phyloP scores from a whole-genome alignment of 2,329 filamentous ascomycete genomes.

The Aspergillus cejpii region DNA sequence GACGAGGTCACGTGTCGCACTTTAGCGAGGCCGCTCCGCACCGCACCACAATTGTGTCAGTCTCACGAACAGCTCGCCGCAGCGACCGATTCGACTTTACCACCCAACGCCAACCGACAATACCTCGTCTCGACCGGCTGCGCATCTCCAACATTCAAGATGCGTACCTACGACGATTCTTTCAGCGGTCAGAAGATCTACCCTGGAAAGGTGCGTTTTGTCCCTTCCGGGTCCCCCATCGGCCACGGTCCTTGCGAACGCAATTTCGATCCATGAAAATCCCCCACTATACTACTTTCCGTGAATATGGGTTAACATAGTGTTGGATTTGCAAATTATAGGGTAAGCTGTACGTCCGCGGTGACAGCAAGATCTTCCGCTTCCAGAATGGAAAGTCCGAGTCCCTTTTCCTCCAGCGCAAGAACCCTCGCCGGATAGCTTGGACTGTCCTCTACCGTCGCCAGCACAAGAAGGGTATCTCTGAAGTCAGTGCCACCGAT shows the following conservation, averaged over 20 bases:
- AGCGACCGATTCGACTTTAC: constrained; percentile 39
- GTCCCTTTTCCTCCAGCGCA: constrained; percentile 99
- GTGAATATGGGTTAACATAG: constrained; percentile 23
- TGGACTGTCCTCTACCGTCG: constrained; percentile 98
- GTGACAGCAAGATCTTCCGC: constrained; percentile 99
- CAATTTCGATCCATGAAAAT: not conserved
- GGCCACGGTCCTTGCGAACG: not conserved
- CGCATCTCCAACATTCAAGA: constrained; percentile 51
- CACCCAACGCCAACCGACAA: constrained; percentile 41
- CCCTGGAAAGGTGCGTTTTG: constrained; percentile 64
- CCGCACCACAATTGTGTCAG: constrained; percentile 39
- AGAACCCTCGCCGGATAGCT: constrained; percentile 99
- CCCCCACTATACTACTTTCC: not conserved
- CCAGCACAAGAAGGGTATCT: constrained; percentile 99
- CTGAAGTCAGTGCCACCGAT: constrained; percentile 70
- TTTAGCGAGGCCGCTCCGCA: constrained; percentile 43
- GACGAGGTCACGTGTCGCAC: constrained; percentile 38
- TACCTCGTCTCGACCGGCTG: constrained; percentile 35
- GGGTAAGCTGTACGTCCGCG: constrained; percentile 99
- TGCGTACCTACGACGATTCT: constrained; percentile 72
- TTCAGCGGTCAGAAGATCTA: constrained; percentile 75
- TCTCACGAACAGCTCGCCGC: constrained; percentile 29
- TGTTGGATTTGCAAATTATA: constrained; percentile 43
- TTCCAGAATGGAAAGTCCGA: constrained; percentile 99
- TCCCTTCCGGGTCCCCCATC: constrained; percentile 8